Percentiles rank a stretch among this genome's conserved stretches.
Conservation (phyloP, 495 filamentous ascomycete genomes). For the Endocarpon pusillum region DNA sequence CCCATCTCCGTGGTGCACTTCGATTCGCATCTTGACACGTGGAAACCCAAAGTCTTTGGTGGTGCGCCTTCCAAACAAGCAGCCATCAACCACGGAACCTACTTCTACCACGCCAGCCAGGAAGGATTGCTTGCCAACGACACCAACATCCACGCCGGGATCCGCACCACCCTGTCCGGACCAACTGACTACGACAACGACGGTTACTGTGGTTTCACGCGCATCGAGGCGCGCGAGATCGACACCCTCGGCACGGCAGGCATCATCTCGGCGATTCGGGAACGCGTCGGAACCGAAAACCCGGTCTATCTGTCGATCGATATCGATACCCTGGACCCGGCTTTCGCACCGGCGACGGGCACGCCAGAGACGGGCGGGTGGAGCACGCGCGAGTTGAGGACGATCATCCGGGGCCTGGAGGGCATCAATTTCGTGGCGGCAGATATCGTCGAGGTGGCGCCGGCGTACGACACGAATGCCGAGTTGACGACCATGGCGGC, state of each 20-base stretch:
- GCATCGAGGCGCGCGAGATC: constrained; percentile 67
- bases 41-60: constrained; percentile 55
- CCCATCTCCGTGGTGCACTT: constrained; percentile 56
- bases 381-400: constrained; percentile 62
- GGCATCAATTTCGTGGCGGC: constrained; percentile 63
- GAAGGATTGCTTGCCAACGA: constrained; percentile 66
- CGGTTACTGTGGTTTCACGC: constrained; percentile 64
- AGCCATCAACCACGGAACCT: constrained; percentile 71
- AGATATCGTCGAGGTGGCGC: constrained; percentile 64
- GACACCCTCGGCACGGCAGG: constrained; percentile 55
- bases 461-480: constrained; percentile 51
- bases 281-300: constrained; percentile 52
- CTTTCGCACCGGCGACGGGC: constrained; percentile 69
- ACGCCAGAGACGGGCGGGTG: constrained; percentile 81
- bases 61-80: constrained; percentile 45
- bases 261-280: constrained; percentile 57
- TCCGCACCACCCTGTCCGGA: constrained; percentile 58
- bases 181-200: constrained; percentile 68
- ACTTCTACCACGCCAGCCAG: constrained; percentile 50
- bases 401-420: constrained; percentile 54
- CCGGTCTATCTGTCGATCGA: constrained; percentile 76
- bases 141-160: constrained; percentile 74
- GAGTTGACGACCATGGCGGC: constrained; percentile 54
- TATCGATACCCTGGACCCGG: constrained; percentile 77
- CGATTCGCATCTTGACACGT: constrained; percentile 52